phyloP scores from a whole-genome alignment of 2,329 filamentous ascomycete genomes.

The Aureobasidium sp. region DNA sequence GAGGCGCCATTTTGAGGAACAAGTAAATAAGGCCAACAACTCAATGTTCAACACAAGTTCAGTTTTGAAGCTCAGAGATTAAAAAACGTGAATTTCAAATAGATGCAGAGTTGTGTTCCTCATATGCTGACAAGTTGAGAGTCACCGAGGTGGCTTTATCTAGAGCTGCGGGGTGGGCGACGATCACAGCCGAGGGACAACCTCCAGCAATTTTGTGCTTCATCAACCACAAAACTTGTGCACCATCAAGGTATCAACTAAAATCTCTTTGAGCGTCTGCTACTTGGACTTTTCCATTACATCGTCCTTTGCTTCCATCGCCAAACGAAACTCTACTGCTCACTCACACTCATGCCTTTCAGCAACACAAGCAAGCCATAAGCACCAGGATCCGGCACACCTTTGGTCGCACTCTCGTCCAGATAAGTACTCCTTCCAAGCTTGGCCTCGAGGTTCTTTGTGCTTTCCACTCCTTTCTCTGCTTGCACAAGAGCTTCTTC shows the following conservation, averaged over 20 bases:
- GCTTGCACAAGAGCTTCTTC: constrained; percentile 20
- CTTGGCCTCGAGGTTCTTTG: constrained; percentile 27
- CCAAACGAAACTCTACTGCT: not conserved
- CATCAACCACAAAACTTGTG: not conserved
- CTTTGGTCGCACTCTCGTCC: constrained; percentile 27
- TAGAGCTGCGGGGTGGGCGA: constrained; percentile 3
- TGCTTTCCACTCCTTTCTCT: constrained; percentile 24
- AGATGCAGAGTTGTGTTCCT: not conserved
- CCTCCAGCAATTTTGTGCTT: not conserved
- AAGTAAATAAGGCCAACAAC: not conserved
- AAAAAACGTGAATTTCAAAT: not conserved
- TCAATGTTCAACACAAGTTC: not conserved
- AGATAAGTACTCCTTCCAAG: constrained; percentile 28
- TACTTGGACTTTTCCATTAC: not conserved
- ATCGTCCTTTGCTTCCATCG: not conserved
- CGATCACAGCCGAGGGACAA: constrained; percentile 2
- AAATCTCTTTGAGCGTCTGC: not conserved
- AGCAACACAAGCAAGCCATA: constrained; percentile 29
- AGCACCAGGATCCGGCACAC: constrained; percentile 29
- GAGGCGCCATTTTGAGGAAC: not conserved
- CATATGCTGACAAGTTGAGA: not conserved
- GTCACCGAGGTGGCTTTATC: not conserved
- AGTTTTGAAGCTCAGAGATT: not conserved
- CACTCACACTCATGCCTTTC: constrained; percentile 21
- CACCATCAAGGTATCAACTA: not conserved